Base-by-base conservation (phyloP, 2,329 filamentous ascomycete species). In the Fusarium sp. region DNA sequence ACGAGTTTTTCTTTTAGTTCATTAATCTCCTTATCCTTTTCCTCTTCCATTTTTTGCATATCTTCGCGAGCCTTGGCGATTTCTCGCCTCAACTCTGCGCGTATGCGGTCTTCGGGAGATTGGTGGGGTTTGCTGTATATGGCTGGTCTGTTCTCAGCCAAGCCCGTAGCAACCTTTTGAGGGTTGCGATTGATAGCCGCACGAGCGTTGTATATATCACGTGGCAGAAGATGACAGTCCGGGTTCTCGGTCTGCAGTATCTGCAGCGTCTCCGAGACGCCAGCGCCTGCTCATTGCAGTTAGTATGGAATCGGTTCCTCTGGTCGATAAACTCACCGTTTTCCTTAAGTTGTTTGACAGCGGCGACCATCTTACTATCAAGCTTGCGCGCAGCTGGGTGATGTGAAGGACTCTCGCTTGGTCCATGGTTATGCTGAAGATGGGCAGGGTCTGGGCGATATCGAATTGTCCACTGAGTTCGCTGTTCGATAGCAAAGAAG, bases 401-500 rank as follows among this genome's bases (percentile, higher is more conserved):
- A 61, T 90, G 81, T n/a, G 88, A 85, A 5, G 88, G 88, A 74
- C 88, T 90, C 75, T 90, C 88, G 73, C 89, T 91, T 3, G 89
- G 88, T 1, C 86, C 86, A 72, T 91, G 89, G 72, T 91, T 91
- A 77, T 91, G 89, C 58, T 82, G 78, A 42, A 90, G 79, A 74
- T 90, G 88, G 53, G 82, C 75, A 8, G 82, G 78, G 65, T 90
- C 86, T 4, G 89, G 89, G 7, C 89, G 85, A 73, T 90, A 90
- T 54, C 89, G 84, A 61, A 91, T 86, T 1, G 88, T 88, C 89
- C 89, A 91, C 70, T 90, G 88, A 1, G 88, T 90, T 62, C 89
- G 83, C 74, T 90, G 88, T 76, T 91, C 89, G 41, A 91, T 88
- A 58, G 89, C 89, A 69, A 90, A 91, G 77, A 91, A 90, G n/a